These are phyloP conservation scores for Alternaria triticina DNA, from an alignment of 2,329 filamentous ascomycete genomes.

Conservation along the genomic window DNA sequence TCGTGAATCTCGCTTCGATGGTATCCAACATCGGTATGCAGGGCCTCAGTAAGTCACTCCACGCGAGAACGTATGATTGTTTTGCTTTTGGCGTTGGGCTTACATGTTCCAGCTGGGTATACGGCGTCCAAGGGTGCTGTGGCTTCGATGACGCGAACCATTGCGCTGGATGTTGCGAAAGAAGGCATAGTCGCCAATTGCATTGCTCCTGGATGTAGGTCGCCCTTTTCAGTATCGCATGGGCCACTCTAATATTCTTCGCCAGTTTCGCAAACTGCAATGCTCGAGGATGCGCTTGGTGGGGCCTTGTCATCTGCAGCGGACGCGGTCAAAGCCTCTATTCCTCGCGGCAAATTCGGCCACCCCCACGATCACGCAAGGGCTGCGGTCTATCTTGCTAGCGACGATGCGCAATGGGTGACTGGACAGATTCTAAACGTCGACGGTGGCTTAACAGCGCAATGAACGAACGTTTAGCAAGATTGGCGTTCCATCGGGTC, in stretches of 20 bases:
- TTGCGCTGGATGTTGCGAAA: constrained; percentile 54
- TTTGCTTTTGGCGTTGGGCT: not conserved
- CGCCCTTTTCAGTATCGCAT: not conserved
- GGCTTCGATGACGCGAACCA: constrained; percentile 53
- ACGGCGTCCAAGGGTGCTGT: constrained; percentile 58
- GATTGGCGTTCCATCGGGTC: not conserved
- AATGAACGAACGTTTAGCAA: not conserved
- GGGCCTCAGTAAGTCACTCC: constrained; percentile 40
- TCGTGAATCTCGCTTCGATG: constrained; percentile 49
- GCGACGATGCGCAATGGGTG: constrained; percentile 53
- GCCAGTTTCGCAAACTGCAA: constrained; percentile 41
- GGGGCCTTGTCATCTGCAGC: constrained; percentile 15
- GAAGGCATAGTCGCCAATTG: constrained; percentile 41
- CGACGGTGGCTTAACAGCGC: not conserved
- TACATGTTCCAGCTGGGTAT: constrained; percentile 45
- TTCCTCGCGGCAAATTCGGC: constrained; percentile 31
- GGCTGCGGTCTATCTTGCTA: constrained; percentile 52
- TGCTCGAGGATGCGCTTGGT: constrained; percentile 31
- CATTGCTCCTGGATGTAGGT: constrained; percentile 24
- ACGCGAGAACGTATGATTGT: not conserved
- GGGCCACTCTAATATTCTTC: not conserved
- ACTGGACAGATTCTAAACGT: constrained; percentile 37
- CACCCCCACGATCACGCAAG: constrained; percentile 29
- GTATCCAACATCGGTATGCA: constrained; percentile 25
- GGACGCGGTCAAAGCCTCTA: constrained; percentile 14